Evolutionary conservation across 352 stramenopile species (phyloP), one percentile per base, ranked within the genome.

Genomic region (Phytophthora podocarpi): DNA sequence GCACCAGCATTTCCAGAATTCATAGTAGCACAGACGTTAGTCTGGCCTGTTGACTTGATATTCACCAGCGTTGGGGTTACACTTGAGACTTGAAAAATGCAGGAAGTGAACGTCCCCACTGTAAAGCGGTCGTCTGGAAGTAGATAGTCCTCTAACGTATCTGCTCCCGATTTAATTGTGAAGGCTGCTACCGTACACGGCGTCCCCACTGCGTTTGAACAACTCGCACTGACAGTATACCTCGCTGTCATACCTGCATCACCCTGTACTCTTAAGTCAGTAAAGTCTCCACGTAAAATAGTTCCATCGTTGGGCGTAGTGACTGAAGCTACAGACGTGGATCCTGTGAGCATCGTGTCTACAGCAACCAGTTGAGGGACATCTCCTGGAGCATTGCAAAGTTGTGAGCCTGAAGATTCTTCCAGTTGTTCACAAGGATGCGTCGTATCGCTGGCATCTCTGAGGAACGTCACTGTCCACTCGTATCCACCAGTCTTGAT

Each of bases 401-500:
- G 67, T 15, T 72, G 67, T 8, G 74, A 68, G 1, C 81, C 84
- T n/a, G 51, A 64, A 0, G 54, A 43, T 56, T 90, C 76, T 31
- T 91, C 82, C 54, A 82, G 67, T 54, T 92, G 72, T 31, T 92
- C 70, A 24, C 80, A 96, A 4, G 74, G 66, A 7, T 67, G 39
- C 2, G 43, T 56, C 1, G 43, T 24, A 26, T 80, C 80, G 23
- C 72, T 81, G 1, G 65, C 62, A 37, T 99, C 97, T 45, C 87
- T 75, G 10, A 99, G 67, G 56, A 99, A 99, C 9, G 95, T 98
- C 21, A 99, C 76, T 5, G 84, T 97, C 96, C 96, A 99, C 11
- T 81, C 84, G 62, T 98, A 99, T 1, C 93, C 95, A 26, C 96
- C 97, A 42, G 95, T 98, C 4, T 73, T 54, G 2, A 40, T 16